Percentiles rank a stretch among this genome's conserved stretches.
Evolutionary conservation across 176 grass and related monocot species (phyloP).

Genomic region (Tuctoria greenei): DNA sequence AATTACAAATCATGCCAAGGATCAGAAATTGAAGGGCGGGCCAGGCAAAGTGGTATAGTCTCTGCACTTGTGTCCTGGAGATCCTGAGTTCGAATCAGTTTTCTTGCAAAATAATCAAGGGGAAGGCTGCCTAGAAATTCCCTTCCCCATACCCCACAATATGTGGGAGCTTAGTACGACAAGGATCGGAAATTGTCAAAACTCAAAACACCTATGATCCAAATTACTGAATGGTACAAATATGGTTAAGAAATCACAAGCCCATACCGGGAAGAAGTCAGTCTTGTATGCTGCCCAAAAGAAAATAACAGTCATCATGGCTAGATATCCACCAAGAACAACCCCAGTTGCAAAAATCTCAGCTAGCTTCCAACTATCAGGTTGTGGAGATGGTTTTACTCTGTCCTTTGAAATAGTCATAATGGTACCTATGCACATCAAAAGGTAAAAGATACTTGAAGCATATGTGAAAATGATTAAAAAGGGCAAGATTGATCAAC

Average conservation of each 20-base stretch:
- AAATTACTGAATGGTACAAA: not conserved
- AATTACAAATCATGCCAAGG: slow-evolving; percentile 18
- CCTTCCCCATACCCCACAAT: no score
- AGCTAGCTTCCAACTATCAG: slow-evolving; percentile 89
- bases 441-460: slow-evolving; percentile 2
- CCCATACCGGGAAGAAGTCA: slow-evolving; percentile 74
- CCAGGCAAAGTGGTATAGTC: no score
- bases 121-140: no score
- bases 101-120: no score
- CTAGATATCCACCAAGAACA: slow-evolving; percentile 74
- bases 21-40: slow-evolving; percentile 38
- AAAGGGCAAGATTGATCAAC: not conserved
- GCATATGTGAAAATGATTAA: not conserved
- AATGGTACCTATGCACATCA: slow-evolving; percentile 63
- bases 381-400: slow-evolving; percentile 79
- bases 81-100: no score
- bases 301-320: slow-evolving; percentile 97
- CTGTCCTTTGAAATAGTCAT: slow-evolving; percentile 98
- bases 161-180: no score
- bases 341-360: slow-evolving; percentile 92
- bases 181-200: slow-evolving; percentile 34
- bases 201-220: not conserved
- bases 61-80: no score
- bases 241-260: not conserved
- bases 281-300: slow-evolving; percentile 91